A percentile compares a stretch with the other conserved stretches of the same genome.
Conservation (phyloP, 768 basidiomycete genomes). For the Lepiota brunneoincarnata region DNA sequence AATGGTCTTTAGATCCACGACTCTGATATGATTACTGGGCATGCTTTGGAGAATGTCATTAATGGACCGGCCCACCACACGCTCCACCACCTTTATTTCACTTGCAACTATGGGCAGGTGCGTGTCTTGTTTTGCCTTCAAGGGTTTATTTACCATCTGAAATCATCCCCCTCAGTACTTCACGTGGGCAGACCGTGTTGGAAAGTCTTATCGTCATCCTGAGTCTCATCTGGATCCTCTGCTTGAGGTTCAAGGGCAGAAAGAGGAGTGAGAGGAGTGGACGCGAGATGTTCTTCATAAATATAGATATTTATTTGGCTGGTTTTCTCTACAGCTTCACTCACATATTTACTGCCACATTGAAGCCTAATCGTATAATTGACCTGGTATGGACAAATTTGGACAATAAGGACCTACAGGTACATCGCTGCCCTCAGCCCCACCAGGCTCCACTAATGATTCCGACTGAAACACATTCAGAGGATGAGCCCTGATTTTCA, state of each 20-base stretch:
- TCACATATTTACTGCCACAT: too few species aligned
- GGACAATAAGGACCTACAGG: too few species aligned
- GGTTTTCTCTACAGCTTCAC: background rate
- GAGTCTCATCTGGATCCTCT: constrained; percentile 81
- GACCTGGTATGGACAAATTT: too few species aligned
- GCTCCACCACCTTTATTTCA: constrained; percentile 95
- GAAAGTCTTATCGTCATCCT: constrained; percentile 89
- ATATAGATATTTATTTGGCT: constrained; percentile 17
- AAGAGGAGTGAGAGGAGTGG: constrained; percentile 19
- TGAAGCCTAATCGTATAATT: too few species aligned
- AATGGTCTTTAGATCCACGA: constrained; percentile 77
- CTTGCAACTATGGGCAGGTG: constrained; percentile 92
- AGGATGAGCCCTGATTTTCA: too few species aligned
- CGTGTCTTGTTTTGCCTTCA: constrained; percentile 18
- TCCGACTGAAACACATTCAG: too few species aligned
- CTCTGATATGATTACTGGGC: constrained; percentile 96
- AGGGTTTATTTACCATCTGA: background rate
- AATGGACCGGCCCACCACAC: constrained; percentile 99
- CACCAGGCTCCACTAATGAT: too few species aligned
- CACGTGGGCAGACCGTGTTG: constrained; percentile 86
- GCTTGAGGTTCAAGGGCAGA: constrained; percentile 51
- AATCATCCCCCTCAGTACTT: constrained; percentile 70
- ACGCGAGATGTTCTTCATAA: constrained; percentile 2
- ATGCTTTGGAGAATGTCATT: constrained; percentile 83
- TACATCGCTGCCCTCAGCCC: too few species aligned